phyloP scores from a whole-genome alignment of 2,329 filamentous ascomycete genomes.

The Aspergillus sergii region DNA sequence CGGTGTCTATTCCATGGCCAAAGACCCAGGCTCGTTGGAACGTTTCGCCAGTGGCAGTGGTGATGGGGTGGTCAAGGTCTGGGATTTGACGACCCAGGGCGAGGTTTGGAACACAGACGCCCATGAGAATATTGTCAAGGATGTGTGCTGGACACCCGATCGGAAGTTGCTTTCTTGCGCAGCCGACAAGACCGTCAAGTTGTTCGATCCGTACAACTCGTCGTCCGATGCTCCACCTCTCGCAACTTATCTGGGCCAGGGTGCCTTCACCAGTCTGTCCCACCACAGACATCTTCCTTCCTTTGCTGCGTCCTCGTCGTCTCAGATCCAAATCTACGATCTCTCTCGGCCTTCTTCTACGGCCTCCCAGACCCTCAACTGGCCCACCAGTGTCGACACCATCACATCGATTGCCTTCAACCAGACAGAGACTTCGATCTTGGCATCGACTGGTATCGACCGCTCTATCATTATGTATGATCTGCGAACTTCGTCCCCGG shows the following conservation, averaged over 20 bases:
- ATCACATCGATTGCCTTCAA: slow-evolving; percentile 90
- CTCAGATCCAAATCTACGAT: slow-evolving; percentile 79
- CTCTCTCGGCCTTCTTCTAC: slow-evolving; percentile 74
- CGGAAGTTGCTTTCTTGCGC: slow-evolving; percentile 85
- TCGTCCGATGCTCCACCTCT: slow-evolving; percentile 69
- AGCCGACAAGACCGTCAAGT: slow-evolving; percentile 81
- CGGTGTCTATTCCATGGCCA: slow-evolving; percentile 79
- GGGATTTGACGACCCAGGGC: slow-evolving; percentile 74
- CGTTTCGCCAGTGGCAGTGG: slow-evolving; percentile 81
- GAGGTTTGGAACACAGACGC: slow-evolving; percentile 78
- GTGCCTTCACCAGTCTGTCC: slow-evolving; percentile 80
- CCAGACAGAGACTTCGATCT: slow-evolving; percentile 86
- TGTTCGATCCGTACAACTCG: slow-evolving; percentile 87
- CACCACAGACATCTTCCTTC: slow-evolving; percentile 77
- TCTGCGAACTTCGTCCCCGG: slow-evolving; percentile 78
- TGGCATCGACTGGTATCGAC: slow-evolving; percentile 84
- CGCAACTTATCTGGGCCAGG: slow-evolving; percentile 80
- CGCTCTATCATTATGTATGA: slow-evolving; percentile 90
- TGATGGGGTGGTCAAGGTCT: slow-evolving; percentile 92
- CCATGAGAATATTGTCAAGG: slow-evolving; percentile 93
- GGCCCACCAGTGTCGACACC: slow-evolving; percentile 88
- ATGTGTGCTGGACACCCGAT: slow-evolving; percentile 84
- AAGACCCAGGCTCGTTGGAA: slow-evolving; percentile 74
- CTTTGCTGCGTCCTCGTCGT: slow-evolving; percentile 78
- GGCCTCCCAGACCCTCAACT: slow-evolving; percentile 78